Percentiles rank a stretch among this genome's conserved stretches.
These are phyloP conservation scores for Termitomyces heimii DNA, from an alignment of 768 basidiomycete genomes.

Conservation along the genomic window DNA sequence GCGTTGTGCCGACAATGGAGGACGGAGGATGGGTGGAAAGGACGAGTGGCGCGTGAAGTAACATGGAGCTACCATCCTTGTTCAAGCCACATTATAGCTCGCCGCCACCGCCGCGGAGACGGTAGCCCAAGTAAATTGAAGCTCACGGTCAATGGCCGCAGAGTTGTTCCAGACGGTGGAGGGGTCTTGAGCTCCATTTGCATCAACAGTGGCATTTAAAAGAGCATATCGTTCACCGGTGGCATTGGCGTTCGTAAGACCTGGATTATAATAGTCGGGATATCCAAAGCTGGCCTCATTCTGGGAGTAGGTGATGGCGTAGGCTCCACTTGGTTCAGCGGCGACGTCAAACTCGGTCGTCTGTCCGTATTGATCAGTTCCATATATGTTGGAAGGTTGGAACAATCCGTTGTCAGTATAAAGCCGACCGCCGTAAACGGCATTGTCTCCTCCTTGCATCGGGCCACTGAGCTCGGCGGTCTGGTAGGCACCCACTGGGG, in stretches of 20 bases:
- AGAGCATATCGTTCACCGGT: background rate
- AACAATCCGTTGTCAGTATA: no score
- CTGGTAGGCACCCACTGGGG: background rate
- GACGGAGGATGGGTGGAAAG: background rate
- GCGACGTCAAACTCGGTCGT: background rate
- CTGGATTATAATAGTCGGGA: background rate
- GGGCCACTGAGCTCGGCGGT: background rate
- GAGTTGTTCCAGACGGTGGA: background rate
- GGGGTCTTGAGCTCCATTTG: background rate
- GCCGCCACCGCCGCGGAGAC: background rate
- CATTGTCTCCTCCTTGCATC: background rate
- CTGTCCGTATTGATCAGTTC: background rate
- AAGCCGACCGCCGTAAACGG: background rate
- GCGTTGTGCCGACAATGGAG: background rate
- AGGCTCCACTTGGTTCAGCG: background rate
- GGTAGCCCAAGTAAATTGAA: background rate
- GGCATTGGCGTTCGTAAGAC: background rate
- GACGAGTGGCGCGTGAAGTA: background rate
- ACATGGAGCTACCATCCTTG: background rate
- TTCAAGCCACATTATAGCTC: background rate
- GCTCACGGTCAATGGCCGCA: background rate
- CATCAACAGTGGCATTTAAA: background rate
- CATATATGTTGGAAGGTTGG: background rate
- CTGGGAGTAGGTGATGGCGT: background rate
- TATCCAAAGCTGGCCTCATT: background rate